Base-by-base conservation (phyloP, 2,329 filamentous ascomycete species). In the Huntiella savannae region DNA sequence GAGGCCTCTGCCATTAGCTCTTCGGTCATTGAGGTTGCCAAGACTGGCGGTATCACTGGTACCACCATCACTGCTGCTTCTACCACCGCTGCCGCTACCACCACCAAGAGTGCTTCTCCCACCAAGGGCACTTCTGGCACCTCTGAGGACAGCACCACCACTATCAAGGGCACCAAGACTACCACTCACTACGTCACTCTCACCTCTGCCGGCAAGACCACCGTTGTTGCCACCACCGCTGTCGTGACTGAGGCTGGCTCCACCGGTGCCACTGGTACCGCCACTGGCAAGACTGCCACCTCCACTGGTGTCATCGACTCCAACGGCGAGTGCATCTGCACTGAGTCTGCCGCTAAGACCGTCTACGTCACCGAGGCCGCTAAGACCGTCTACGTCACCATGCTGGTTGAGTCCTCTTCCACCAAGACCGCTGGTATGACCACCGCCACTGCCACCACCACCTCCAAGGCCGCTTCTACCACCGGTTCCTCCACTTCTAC, bases 1-100 rank as follows among this genome's bases (percentile, higher is more conserved):
- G 63, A 64, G 41, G 63, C 61, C 28, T 55, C 54, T 42, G 57
- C 57, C 50, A 62, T 66, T 58, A 62, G 63, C 17, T 61, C 63
- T 28, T 59, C 62, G 33, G 57, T 62, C 52, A 58, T 56, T 49
- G 64, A 63, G 53, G 55, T 58, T 44, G 63, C 62, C 49, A 54
- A 59, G 44, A 57, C 61, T 49, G 62, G 58, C 51, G 54, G 57
- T 44, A 57, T 62, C 51, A 58, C 57, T 49, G 65, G 63, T 54
- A 56, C 59, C 43, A 63, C 62, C 47, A 54, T 65, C 28, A 48
- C 48, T 41, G 44, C 48, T 33, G 22, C 54, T 56, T 60, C 53
- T 65, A 65, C 51, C 46, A 57, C 53, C 60, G 61, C 40, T 48
- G 45, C 45, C 10, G 44, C 33, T 35, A 33, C 35, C 46, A 22